Base-by-base conservation (phyloP, 257 asterid genomes). In the Nicotiana undulata region DNA sequence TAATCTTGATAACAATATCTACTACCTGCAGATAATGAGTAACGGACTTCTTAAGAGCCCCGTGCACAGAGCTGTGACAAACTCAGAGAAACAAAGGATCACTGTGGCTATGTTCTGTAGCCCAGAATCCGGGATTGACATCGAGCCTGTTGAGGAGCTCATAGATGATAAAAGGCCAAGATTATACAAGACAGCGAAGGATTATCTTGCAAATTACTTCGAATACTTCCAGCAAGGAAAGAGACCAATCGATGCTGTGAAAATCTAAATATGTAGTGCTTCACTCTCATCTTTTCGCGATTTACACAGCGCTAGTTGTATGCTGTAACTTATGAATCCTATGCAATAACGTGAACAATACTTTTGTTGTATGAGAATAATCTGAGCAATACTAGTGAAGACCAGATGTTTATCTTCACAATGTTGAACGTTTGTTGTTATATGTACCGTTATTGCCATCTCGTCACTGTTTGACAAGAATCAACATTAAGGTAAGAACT, bases 31-130 rank as follows among this genome's bases (percentile, higher is more conserved):
- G 94, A 87, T 91, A 85, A 81, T 91, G 87, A 89, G 90, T 83
- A 92, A 91, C 31, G 94, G 96, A 34, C 79, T 87, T 18, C 82
- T 82, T 79, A 91, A 79, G 80, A 90, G 96, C 86, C 92, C 91
- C 0, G 85, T 92, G 79, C 97, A 92, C 76, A 89, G 88, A 81
- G 97, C 84, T 4, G 85, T 91, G 60, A 87, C 87, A 8, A 86
- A 86, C 82, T 80, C 87, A 13, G 84, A 83, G 56, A 83, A 79
- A 61, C 92, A 92, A 78, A 92, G 96, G 76, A 83, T 70, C 15
- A 80, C 84, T 20, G 17, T 92, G 81, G 97, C 89, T 31, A 67
- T 87, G 86, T 91, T 92, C 79, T 87, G 46, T 64, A 4, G 83
- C 13, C 93, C 91, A 0, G 93, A 87, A 82, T 60, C 85, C 5